phyloP scores from a whole-genome alignment of 208 protist genomes.

The Leishmania major region DNA sequence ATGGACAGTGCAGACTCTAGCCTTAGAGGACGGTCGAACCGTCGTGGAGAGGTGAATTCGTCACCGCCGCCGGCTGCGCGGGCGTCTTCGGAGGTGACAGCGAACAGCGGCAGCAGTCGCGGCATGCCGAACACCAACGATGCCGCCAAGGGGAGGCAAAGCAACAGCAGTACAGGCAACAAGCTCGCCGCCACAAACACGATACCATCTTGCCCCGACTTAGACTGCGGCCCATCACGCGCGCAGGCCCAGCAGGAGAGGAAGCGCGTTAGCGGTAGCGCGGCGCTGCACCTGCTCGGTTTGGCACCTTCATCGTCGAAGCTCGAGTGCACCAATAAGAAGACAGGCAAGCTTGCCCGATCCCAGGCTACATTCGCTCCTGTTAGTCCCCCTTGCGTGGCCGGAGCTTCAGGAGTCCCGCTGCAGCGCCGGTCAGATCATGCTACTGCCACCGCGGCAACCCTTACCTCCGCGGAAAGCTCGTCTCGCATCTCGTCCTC shows the following conservation, averaged over 20 bases:
- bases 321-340: neutral
- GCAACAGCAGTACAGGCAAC: neutral
- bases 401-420: neutral
- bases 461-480: neutral
- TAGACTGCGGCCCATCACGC: neutral
- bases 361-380: neutral
- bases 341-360: neutral
- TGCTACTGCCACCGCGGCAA: neutral
- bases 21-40: neutral
- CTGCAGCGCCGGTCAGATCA: neutral
- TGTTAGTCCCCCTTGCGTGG: neutral
- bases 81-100: neutral
- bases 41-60: neutral
- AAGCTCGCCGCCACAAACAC: neutral
- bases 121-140: neutral
- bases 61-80: neutral
- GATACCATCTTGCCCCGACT: neutral
- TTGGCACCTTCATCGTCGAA: neutral
- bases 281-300: neutral
- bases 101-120: neutral
- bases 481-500: conserved; percentile 10
- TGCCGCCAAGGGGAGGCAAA: neutral
- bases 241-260: neutral
- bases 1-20: neutral
- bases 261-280: neutral